These are phyloP conservation scores for Elaeis oleifera DNA, from an alignment of 202 grass and related monocot genomes.

Conservation along the genomic window DNA sequence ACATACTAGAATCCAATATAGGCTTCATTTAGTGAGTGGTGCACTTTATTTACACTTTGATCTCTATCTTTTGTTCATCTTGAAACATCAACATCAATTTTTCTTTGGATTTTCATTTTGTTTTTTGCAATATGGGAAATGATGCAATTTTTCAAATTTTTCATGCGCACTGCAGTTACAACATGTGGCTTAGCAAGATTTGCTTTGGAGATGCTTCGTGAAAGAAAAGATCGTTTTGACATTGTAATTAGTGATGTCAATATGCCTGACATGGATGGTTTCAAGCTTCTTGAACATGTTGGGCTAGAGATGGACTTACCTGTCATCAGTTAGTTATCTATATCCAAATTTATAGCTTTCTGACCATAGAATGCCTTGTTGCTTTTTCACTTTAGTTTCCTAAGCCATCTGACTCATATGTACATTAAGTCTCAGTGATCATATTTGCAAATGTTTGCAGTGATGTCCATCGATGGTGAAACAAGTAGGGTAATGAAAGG, in stretches of 20 bases:
- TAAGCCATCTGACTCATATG: too few relatives aligned
- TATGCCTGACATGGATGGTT: slow-evolving; percentile 99
- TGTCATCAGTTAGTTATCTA: slow-evolving; percentile 79
- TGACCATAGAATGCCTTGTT: not conserved
- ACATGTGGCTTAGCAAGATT: slow-evolving; percentile 75
- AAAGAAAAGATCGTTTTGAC: slow-evolving; percentile 84
- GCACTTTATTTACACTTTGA: too few relatives aligned
- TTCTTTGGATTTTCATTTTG: too few relatives aligned
- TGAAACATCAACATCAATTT: too few relatives aligned
- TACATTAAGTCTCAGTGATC: too few relatives aligned
- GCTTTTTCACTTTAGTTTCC: too few relatives aligned
- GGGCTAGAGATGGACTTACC: slow-evolving; percentile 98
- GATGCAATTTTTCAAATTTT: slow-evolving; percentile 15
- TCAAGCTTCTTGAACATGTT: slow-evolving; percentile 97
- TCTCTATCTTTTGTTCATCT: too few relatives aligned
- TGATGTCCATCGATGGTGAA: slow-evolving; percentile 99
- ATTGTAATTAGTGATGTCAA: slow-evolving; percentile 99
- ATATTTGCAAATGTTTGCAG: slow-evolving; percentile 41
- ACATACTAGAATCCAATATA: too few relatives aligned
- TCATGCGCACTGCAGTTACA: slow-evolving; percentile 53
- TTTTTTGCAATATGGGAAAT: too few relatives aligned
- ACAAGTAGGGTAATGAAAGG: slow-evolving; percentile 99
- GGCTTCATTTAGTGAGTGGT: too few relatives aligned
- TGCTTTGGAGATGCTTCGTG: slow-evolving; percentile 78
- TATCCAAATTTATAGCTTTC: slow-evolving; percentile 1